Base-by-base conservation (phyloP, 2,329 filamentous ascomycete species). In the Cadophora sp. region DNA sequence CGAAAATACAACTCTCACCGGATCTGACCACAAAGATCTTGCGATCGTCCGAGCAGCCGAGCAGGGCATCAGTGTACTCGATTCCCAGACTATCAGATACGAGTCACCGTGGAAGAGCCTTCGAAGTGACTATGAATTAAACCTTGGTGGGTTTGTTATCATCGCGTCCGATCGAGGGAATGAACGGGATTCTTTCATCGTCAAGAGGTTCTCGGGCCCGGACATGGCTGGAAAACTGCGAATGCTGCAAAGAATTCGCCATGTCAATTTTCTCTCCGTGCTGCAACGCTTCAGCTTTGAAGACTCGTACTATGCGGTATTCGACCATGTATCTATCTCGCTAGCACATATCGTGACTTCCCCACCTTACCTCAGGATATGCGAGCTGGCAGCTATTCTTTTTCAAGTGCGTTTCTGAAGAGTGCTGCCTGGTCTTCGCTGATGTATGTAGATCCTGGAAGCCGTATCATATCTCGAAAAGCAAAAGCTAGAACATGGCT, bases 271-370 rank as follows among this genome's bases (percentile, higher is more conserved):
- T 48, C 27, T 71, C 34, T 50, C 16, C 27, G 58, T 69, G 37
- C 55, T 69, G 37, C 53, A 66, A 56, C 62, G 55, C 31, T 71
- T 69, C 34, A 67, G 51, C 56, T 65, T 63, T 66, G 40, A 68
- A 65, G 65, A 56, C 27, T 69, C 62, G 60, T 50, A n/a, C 16
- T 71, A 66, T 66, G 50, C 48, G 40, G 43, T 69, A 29, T 69
- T 71, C 53, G 68, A 71, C 61, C 62, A 71, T 62, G 58, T 66
- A 29, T 29, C 43, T 46, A 51, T 71, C 14, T 64, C 53, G 37
- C 67, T 71, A 65, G 55, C 27, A 59, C 64, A 67, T 27, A 65
- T 66, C 48, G 64, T 66, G 19, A 56, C 50, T 26, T 34, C 40
- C n/a, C 37, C 40, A 58, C 34, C 19, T 40, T 69, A 67, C 37